phyloP scores from a whole-genome alignment of 495 filamentous ascomycete genomes.

The Neurospora sp. region DNA sequence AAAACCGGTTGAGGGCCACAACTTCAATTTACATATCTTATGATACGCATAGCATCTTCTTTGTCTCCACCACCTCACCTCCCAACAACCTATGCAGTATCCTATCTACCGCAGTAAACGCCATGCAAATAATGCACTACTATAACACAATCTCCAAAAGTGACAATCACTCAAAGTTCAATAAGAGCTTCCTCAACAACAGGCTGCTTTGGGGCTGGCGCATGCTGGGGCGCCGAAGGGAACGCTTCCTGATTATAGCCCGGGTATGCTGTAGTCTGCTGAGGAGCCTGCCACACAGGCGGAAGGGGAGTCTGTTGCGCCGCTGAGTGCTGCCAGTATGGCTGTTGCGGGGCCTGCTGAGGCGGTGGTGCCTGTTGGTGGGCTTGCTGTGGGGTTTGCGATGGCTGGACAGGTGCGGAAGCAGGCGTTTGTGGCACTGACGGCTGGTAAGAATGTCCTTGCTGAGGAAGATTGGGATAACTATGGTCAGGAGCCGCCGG shows the following conservation, averaged over 20 bases:
- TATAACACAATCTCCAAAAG: conserved; percentile 32
- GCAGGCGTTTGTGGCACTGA: conserved; percentile 34
- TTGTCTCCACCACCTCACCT: background rate
- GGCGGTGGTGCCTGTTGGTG: conserved; percentile 20
- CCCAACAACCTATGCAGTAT: background rate
- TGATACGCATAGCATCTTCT: background rate
- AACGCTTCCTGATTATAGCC: conserved; percentile 57
- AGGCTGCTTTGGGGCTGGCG: conserved; percentile 42
- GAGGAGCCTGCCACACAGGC: conserved; percentile 36
- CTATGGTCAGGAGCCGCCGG: conserved; percentile 25
- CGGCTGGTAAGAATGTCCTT: conserved; percentile 29
- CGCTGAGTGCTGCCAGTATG: conserved; percentile 32
- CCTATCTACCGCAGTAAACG: background rate
- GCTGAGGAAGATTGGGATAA: conserved; percentile 35
- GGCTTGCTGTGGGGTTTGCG: conserved; percentile 26
- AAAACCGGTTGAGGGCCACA: background rate
- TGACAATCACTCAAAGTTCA: conserved; percentile 48
- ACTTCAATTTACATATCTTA: background rate
- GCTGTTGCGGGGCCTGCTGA: conserved; percentile 17
- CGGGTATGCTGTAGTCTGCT: conserved; percentile 32
- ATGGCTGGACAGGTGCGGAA: conserved; percentile 27
- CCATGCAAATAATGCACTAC: conserved; percentile 20
- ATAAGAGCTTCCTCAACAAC: conserved; percentile 86
- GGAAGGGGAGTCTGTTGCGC: conserved; percentile 25
- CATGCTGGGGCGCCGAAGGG: conserved; percentile 51